Evolutionary conservation across 768 basidiomycete genomes (phyloP), one percentile per base, ranked within the genome.

Genomic region (Scleroderma citrinum): DNA sequence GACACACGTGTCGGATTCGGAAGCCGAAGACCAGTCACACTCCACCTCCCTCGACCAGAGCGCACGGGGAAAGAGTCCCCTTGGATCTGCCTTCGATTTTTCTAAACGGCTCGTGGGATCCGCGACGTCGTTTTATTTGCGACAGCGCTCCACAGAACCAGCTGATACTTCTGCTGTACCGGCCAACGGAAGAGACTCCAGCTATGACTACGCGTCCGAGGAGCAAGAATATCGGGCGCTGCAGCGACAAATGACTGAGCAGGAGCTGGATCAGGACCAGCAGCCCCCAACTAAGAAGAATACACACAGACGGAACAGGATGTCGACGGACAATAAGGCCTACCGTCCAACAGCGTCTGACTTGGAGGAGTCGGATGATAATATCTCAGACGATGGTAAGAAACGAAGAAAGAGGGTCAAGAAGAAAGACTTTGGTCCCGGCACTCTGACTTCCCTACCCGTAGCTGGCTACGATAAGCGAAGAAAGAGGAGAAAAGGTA

Each of bases 131-230:
- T 86, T 78, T 60, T 85, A 83, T 60, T 71, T 87, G 43, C 80
- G 81, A 11, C 78, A 81, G 53, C 79, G 74, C 21, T 78, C 84
- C 16, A 67, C 71, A 5, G 83, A 82, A 56, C 80, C 80, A 7
- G 75, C 78, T 19, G 56, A 64, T 44, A 32, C 52, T n/a, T 58
- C 64, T 31, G 70, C 74, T 23, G 65, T 68, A 21, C 72, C 74
- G 39, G 67, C 69, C 31, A 68, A 61, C 49, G 66, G 56, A 57
- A 64, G 66, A 46, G 65, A 69, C 37, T 68, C 72, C 14, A 87
- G 83, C 55, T 90, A 91, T 63, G 87, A 87, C 64, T 92, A 92
- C 59, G 76, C 79, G 8, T 80, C 76, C 5, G 88, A 92, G 60
- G 87, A 92, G 59, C 73, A 76, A 21, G 81, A 85, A 23, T 83